These are phyloP conservation scores for Chalciporus piperatus DNA, from an alignment of 768 basidiomycete genomes.

Conservation along the genomic window DNA sequence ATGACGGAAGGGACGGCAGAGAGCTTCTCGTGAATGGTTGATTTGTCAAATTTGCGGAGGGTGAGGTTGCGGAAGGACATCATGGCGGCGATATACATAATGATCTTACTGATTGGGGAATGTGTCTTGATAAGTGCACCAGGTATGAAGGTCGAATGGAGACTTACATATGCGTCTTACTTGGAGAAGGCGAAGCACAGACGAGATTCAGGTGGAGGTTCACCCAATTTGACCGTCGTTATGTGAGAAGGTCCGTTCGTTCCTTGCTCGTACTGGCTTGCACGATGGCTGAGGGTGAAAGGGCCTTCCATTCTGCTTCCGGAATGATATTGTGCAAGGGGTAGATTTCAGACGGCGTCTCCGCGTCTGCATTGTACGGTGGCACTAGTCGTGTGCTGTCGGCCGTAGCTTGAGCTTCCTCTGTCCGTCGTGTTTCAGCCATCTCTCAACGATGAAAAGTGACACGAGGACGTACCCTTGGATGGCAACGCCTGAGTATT, in stretches of 20 bases:
- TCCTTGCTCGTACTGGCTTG: slow-evolving; percentile 47
- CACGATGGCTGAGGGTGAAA: slow-evolving; percentile 57
- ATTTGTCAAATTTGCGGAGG: slow-evolving; percentile 43
- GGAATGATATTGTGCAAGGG: slow-evolving; percentile 74
- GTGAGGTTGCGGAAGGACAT: slow-evolving; percentile 59
- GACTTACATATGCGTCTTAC: slow-evolving; percentile 61
- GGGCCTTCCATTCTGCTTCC: slow-evolving; percentile 73
- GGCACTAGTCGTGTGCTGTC: slow-evolving; percentile 76
- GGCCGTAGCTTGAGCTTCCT: slow-evolving; percentile 61
- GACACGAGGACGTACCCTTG: slow-evolving; percentile 47
- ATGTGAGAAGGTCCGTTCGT: slow-evolving; percentile 57
- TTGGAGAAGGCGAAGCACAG: slow-evolving; percentile 44
- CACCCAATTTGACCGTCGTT: slow-evolving; percentile 64
- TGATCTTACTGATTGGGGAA: slow-evolving; percentile 52
- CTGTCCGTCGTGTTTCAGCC: slow-evolving; percentile 34
- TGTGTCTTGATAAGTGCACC: background rate
- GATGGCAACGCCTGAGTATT: slow-evolving; percentile 69
- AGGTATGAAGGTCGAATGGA: background rate
- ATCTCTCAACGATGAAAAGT: background rate
- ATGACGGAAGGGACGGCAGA: slow-evolving; percentile 57
- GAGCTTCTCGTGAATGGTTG: slow-evolving; percentile 55
- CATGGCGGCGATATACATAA: slow-evolving; percentile 83
- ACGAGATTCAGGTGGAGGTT: slow-evolving; percentile 54
- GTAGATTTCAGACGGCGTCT: slow-evolving; percentile 71
- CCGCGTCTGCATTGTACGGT: slow-evolving; percentile 62